A percentile compares a stretch with the other conserved stretches of the same genome.
phyloP scores from a whole-genome alignment of 257 asterid species.

The Nicotiana noctiflora region DNA sequence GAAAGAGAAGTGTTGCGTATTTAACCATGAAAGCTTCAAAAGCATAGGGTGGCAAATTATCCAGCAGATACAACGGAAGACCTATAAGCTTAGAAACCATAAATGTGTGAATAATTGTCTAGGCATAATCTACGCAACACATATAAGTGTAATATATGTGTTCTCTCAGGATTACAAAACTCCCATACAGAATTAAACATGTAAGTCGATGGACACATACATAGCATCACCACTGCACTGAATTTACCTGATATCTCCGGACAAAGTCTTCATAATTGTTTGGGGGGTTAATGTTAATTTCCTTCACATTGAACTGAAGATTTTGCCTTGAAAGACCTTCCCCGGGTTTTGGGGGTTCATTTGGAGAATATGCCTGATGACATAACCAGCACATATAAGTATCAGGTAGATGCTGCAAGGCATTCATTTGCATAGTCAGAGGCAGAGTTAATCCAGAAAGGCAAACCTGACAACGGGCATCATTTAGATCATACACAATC shows the following conservation, averaged over 20 bases:
- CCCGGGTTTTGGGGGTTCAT: conserved; percentile 71
- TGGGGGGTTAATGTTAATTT: conserved; percentile 62
- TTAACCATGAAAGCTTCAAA: conserved; percentile 1
- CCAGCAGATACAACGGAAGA: neutral
- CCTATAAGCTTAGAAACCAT: neutral
- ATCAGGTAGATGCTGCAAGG: neutral
- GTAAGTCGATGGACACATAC: neutral
- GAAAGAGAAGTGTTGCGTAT: neutral
- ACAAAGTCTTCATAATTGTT: conserved; percentile 48
- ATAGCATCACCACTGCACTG: conserved; percentile 4
- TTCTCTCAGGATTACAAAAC: neutral
- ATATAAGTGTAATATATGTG: neutral
- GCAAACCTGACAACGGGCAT: conserved; percentile 82
- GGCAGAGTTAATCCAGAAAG: conserved; percentile 5
- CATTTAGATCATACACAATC: conserved; percentile 78
- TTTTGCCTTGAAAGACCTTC: conserved; percentile 64
- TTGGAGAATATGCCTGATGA: conserved; percentile 73
- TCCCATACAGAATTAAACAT: neutral
- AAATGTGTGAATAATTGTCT: neutral
- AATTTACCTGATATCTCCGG: conserved; percentile 77
- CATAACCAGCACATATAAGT: neutral
- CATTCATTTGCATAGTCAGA: neutral
- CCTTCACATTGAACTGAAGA: conserved; percentile 51
- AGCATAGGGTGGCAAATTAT: neutral
- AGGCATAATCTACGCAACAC: neutral